Base-by-base conservation (phyloP, 129 eudicot species). In the Chrysanthemum seticuspe region DNA sequence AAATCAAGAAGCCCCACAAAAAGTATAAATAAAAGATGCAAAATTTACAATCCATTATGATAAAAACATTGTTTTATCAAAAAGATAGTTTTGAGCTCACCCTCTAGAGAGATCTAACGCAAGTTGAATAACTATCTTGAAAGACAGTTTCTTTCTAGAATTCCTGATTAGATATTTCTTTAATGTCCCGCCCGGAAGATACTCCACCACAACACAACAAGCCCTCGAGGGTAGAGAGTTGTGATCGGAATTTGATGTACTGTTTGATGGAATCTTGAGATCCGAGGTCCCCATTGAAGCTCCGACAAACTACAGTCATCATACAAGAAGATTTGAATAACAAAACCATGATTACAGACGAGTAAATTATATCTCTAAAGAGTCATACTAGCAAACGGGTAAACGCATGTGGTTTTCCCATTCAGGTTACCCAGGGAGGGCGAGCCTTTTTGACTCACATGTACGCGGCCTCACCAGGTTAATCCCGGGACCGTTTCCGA, bases 211-310 rank as follows among this genome's bases (percentile, higher is more conserved):
- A 52, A 93, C 98, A 78, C 97, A 93, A 80, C 97, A 93, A 54
- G 97, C 95, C 80, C 89, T 63, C 40, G 95, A 81, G 8, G 98
- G 98, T 68, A 81, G 84, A 31, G 88, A 73, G 34, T 83, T 85
- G 5, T 71, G 83, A 72, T n/a, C 82, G 23, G 65, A 82, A 74
- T 49, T 74, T 18, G 82, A 73, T 10, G 81, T 27, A 75, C 44
- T 77, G 36, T 68, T 76, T 63, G 89, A 11, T 54, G 96, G 98
- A 27, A 89, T 83, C 81, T 85, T 89, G 23, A 89, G 90, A 76
- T 92, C 85, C 23, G 95, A 87, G 29, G 96, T 89, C 62, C 98
- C 98, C 96, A 92, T 87, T 74, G 98, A 92, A 75, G 98, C 98
- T 34, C 98, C 98, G 54, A 87, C 77, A 76, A 92, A 92, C 98